Evolutionary conservation across 2,329 filamentous ascomycete species (phyloP), one percentile per base, ranked within the genome.

Genomic region (Knufia fluminis): DNA sequence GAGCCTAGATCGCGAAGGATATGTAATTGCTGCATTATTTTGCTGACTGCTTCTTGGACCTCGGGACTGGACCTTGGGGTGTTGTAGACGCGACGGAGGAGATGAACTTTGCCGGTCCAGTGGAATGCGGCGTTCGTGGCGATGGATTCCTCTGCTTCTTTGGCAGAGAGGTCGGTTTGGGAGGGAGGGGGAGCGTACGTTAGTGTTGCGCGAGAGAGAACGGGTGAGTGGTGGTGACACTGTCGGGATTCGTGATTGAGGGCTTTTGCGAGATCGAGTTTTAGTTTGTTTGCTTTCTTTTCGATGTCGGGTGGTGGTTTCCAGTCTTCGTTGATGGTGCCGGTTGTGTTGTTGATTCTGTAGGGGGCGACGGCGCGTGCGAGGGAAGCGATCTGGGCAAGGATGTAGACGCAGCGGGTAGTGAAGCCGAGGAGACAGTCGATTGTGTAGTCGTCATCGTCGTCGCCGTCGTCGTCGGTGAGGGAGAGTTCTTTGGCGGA

Each of bases 381-480:
- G 38, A 92, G 71, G 50, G 84, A 78, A 16, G 84, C 85, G 32
- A 92, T 79, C 50, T 81, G 78, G 1, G 84, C 82, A 8, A 92
- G 73, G 31, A 86, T 77, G 38, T 80, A 77, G 23, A 87, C 76
- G 59, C 82, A 88, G 31, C 78, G 76, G 19, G 79, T 82, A 0
- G 84, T 87, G 66, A 88, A 90, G 7, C 86, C 86, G 59, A 87
- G 81, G 54, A 90, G 82, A 65, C 85, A 92, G 66, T 89, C 86
- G 50, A 90, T 86, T 51, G 83, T 73, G 58, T 77, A 80, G 41
- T 79, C 83, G 55, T 83, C 76, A 48, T 79, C 76, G 39, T 74
- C 71, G 28, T 77, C 72, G 3, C 68, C 61, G 3, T 72, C 71
- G 52, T 78, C 75, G 9, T 73, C 64, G 28, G 54, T 62, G 12